These are phyloP conservation scores for Penicillium ucsense DNA, from an alignment of 495 filamentous ascomycete genomes.

Conservation along the genomic window DNA sequence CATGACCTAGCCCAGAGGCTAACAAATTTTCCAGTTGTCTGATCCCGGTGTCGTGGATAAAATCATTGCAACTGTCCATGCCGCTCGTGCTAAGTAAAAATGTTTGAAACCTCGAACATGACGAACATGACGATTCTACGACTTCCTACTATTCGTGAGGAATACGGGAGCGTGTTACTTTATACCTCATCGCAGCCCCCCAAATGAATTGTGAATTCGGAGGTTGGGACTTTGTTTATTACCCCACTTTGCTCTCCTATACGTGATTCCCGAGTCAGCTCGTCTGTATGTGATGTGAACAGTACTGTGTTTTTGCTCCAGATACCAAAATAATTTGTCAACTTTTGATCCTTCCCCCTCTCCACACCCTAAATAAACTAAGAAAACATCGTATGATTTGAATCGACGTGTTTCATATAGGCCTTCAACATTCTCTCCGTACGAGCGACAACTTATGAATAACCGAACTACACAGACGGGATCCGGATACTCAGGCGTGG, in stretches of 20 bases:
- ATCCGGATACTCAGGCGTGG: too few relatives aligned
- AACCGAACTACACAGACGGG: too few relatives aligned
- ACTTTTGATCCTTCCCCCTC: too few relatives aligned
- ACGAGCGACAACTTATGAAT: too few relatives aligned
- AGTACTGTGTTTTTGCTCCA: slow-evolving; percentile 1
- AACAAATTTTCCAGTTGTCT: slow-evolving; percentile 54
- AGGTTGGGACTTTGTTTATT: slow-evolving; percentile 2
- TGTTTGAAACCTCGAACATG: slow-evolving; percentile 6
- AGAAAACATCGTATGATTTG: too few relatives aligned
- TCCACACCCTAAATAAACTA: too few relatives aligned
- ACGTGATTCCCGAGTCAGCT: slow-evolving; percentile 19
- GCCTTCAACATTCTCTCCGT: too few relatives aligned
- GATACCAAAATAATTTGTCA: not conserved
- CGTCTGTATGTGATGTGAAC: slow-evolving; percentile 13
- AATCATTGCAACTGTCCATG: slow-evolving; percentile 76
- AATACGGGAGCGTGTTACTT: not conserved
- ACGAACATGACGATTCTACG: slow-evolving; percentile 15
- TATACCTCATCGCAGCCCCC: not conserved
- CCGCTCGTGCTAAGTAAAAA: slow-evolving; percentile 42
- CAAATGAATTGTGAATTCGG: not conserved
- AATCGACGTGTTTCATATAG: too few relatives aligned
- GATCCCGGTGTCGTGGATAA: slow-evolving; percentile 82
- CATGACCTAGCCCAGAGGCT: slow-evolving; percentile 13
- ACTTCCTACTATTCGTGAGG: not conserved
- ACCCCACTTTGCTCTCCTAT: slow-evolving; percentile 7